phyloP scores from a whole-genome alignment of 768 basidiomycete genomes.

The Kwoniella sp. region DNA sequence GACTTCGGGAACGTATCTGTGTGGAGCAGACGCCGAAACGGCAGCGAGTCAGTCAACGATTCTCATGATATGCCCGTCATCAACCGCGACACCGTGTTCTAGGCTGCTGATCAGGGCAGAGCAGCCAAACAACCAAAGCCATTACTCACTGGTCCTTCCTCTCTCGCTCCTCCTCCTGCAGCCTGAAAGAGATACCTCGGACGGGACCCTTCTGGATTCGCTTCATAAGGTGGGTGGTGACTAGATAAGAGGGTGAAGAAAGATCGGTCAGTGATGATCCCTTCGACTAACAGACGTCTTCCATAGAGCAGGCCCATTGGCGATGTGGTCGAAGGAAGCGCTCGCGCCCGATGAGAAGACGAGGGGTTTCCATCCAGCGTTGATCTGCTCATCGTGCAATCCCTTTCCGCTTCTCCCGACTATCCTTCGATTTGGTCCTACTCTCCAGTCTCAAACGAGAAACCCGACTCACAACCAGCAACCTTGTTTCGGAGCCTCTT shows the following conservation, averaged over 20 bases:
- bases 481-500: constrained; percentile 99
- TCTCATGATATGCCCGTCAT: too few relatives aligned
- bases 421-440: neutral
- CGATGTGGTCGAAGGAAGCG: neutral
- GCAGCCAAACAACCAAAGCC: too few relatives aligned
- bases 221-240: constrained; percentile 99
- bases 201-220: constrained; percentile 98
- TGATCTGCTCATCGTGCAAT: neutral
- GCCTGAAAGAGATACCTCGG: constrained; percentile 99
- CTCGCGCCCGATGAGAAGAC: neutral
- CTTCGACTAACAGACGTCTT: neutral
- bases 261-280: neutral
- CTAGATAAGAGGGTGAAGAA: constrained; percentile 21
- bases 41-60: neutral
- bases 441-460: neutral
- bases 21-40: neutral
- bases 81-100: too few relatives aligned
- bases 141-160: constrained; percentile 88
- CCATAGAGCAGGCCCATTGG: neutral
- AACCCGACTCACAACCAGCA: constrained; percentile 67
- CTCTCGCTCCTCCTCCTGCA: constrained; percentile 99
- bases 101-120: too few relatives aligned
- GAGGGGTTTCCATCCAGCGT: too few relatives aligned
- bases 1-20: constrained; percentile 78
- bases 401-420: neutral